Base-by-base conservation (phyloP, 805 yeast species). In the Pachysolen tannophilus region DNA sequence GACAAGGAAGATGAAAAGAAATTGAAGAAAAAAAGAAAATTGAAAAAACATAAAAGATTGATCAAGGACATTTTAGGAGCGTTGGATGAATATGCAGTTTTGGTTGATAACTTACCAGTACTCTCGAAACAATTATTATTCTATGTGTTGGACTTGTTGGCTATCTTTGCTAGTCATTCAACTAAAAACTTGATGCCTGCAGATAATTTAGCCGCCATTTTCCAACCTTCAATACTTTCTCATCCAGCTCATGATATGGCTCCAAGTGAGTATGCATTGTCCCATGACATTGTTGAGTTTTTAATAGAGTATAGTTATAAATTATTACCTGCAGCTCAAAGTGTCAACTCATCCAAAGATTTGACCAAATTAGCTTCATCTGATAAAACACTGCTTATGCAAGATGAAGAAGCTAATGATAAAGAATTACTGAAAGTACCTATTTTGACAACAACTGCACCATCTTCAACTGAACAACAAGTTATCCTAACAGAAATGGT, bases 151-250 rank as follows among this genome's bases (percentile, higher is more conserved):
- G 98, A 92, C 56, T 63, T 92, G 44, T 65, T 92, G 39, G 81
- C 94, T 10, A 72, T 87, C 61, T 94, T 92, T 49, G 82, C 87
- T 28, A 75, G 81, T 40, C 79, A 82, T 49, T 70, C 94, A 11
- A 73, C 72, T 33, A 74, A 74, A 40, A 92, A 88, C 54, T 64
- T 85, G 43, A 92, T 92, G 99, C 78, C 96, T 2, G 84, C 95
- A 1, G 74, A 86, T 47, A 92, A 92, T 53, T 63, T 92, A 43
- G 95, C 97, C 1, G 95, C 97, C 2, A 84, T 92, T 38, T 92
- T 92, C 62, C 98, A 92, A 60, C 97, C 98, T 3, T 83, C 95
- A n/a, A 77, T 92, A 13, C 64, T 92, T 35, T 82, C 94, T 8
- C 97, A 90, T 55, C 95, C 96, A 5, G 72, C 70, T 44, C 97